Base-by-base conservation (phyloP, 179 eudicot species). In the Spergularia azorica region DNA sequence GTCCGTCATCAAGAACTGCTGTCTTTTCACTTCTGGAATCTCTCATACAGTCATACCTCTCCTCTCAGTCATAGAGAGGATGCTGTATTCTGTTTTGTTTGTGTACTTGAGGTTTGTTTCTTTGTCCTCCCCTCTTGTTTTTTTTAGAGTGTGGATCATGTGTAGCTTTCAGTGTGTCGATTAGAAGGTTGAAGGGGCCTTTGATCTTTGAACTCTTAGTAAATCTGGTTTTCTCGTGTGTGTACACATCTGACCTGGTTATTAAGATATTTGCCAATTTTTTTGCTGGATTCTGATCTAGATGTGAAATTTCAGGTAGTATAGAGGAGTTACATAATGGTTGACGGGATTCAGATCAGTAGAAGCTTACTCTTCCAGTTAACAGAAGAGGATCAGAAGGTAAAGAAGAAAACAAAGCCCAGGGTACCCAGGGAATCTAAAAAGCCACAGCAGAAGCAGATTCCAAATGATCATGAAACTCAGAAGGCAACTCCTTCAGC, bases 271-370 rank as follows among this genome's bases (percentile, higher is more conserved):
- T 57, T 57, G 18, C 2, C 2, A 12, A 4, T 43, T 3, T 79
- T 60, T 3, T 4, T 63, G 13, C 15, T 15, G 15, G 4, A 36
- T 36, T 57, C 16, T 67, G 76, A 39, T 69, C 39, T 62, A 39
- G 67, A 75, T 76, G 71, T 26, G 10, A 57, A 71, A 70, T 78
- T 79, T 72, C 80, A 88, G 89, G 84, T 70, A 60, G 46, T 38
- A 41, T 75, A 20, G 69, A 79, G 54, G 65, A 72, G 70, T 79
- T 79, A 41, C 69, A 50, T 52, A 79, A 91, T 93, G 98, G 85
- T 84, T 73, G 95, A 91, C 51, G 76, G 90, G 18, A 87, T 96
- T 73, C 96, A 86, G 66, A 86, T 96, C 66, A 94, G 97, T 83
- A 77, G 85, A 80, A 82, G 88, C 80, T 83, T 96, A 75, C 79